Evolutionary conservation across 1,139 yeast species (phyloP), one percentile per base, ranked within the genome.

Genomic region (Entelexis sorbosivorans): DNA sequence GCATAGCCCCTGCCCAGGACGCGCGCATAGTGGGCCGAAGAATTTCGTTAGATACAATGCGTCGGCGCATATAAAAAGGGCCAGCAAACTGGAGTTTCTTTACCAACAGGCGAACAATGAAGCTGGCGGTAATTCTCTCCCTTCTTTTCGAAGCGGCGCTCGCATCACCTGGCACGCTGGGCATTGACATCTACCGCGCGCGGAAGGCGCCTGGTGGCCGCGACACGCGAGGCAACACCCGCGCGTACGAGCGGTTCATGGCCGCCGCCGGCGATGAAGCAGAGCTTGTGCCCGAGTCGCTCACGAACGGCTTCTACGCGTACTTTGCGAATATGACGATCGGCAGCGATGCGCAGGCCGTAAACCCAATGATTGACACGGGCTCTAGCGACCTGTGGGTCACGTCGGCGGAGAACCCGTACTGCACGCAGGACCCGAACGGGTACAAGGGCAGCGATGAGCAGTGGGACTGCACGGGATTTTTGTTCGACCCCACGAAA

Each of bases 381-480:
- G 76, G 75, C 9, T 69, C 73, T 19, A 60, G 71, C 32, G 73
- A 70, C 54, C 62, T 70, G 47, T 70, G 74, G 74, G 61, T 69
- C 22, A 57, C 51, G 56, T 33, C 47, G 11, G 7, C 38, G 13
- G n/a, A 28, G 11, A 59, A 59, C 31, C 59, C 60, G 11, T 54
- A 52, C 51, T 59, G 61, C 49, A 20, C 38, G 24, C 16, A 46
- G n/a, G 22, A 38, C 13, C 33, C 42, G 20, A 14, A 26, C 24
- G 29, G 24, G 5, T 1, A 6, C 11, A 22, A 11, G 6, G 38
- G 32, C n/a, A 19, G 35, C 13, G 45, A 13, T 6, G 33, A 38
- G 28, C 17, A 22, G 19, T 26, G 32, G 19, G 44, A 48, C 24
- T 52, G 56, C 46, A 6, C 38, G 2, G 39, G 29, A 5, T 32